Base-by-base conservation (phyloP, 116 monocot species). In the Papilionanthe hybrid region DNA sequence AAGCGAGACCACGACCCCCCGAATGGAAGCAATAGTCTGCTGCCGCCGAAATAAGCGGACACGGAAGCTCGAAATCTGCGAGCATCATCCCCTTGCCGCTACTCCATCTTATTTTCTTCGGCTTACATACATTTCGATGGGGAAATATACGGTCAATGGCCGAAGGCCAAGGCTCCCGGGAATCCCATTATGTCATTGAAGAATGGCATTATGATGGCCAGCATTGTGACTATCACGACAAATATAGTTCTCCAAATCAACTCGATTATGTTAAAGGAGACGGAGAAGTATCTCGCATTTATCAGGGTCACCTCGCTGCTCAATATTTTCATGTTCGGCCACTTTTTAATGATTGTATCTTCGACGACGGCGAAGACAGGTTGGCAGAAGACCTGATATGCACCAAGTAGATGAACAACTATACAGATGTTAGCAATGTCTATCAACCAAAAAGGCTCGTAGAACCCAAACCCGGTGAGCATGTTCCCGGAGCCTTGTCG, bases 81-180 rank as follows among this genome's bases (percentile, higher is more conserved):
- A 91, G 12, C 11, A 73, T 7, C 15, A 85, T 77, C 86, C 88
- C 86, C n/a, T 55, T 83, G 22, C 73, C 5, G 20, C 77, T 81
- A 65, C 71, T 76, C 76, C 45, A 81, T 11, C 28, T 1, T 15
- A 91, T 67, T 7, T 81, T 79, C 74, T 81, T 81, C 30, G 91
- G 1, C n/a, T 1, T 0, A 91, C 83, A 82, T 86, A 91, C 89
- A 91, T 91, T 25, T 86, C 81, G 9, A 88, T 63, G 0, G 89
- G 91, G 27, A 91, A 88, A 42, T 84, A 86, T 8, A 91, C 91
- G 0, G 91, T 91, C 4, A 91, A 88, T 2, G 91, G 91, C 88
- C 91, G 79, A 91, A 91, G 7, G 79, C 86, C 0, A 88, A 19
- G 5, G 88, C 86, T 0, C 91, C 91, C 8, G 88, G 37, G 20